Base-by-base conservation (phyloP, 2,329 filamentous ascomycete species). In the Phyllachora maydis region DNA sequence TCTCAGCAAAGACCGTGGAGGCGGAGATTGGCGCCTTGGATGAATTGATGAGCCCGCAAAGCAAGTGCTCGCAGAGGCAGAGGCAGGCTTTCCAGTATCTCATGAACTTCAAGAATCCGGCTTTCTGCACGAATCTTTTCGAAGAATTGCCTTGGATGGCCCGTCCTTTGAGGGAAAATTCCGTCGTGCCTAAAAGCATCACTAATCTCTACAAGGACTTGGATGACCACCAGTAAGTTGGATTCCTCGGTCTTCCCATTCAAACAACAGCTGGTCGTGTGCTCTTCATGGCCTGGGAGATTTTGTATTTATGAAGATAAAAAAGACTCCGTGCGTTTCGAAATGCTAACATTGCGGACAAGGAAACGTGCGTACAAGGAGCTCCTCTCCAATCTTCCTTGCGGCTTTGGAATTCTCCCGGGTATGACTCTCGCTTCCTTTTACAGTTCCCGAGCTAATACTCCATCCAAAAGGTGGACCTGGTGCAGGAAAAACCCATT, bases 401-500 rank as follows among this genome's bases (percentile, higher is more conserved):
- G 48, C n/a, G 48, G 52, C 0, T 29, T 59, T 1, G 48, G 44
- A 14, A 45, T 59, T 22, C 37, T 58, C 1, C 53, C 53, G 5
- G n/a, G n/a, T n/a, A n/a, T n/a, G n/a, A n/a, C n/a, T n/a, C n/a
- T n/a, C n/a, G n/a, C n/a, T n/a, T n/a, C n/a, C n/a, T n/a, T n/a
- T n/a, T n/a, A n/a, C n/a, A n/a, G n/a, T n/a, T n/a, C n/a, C n/a
- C n/a, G n/a, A n/a, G n/a, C n/a, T n/a, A n/a, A n/a, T n/a, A n/a
- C n/a, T n/a, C n/a, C n/a, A n/a, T n/a, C n/a, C n/a, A n/a, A n/a
- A n/a, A n/a, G 54, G 54, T 4, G 54, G 54, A 4, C 53, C 54
- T 4, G 54, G 54, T 0, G 46, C 52, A 0, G 54, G 54, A 0
- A 59, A 59, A 23, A 58, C 54, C 0, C 48, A 56, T 17, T 55